Evolutionary conservation across 2,329 filamentous ascomycete species (phyloP), one percentile per base, ranked within the genome.

Genomic region (Penicillium fuscoglaucum): DNA sequence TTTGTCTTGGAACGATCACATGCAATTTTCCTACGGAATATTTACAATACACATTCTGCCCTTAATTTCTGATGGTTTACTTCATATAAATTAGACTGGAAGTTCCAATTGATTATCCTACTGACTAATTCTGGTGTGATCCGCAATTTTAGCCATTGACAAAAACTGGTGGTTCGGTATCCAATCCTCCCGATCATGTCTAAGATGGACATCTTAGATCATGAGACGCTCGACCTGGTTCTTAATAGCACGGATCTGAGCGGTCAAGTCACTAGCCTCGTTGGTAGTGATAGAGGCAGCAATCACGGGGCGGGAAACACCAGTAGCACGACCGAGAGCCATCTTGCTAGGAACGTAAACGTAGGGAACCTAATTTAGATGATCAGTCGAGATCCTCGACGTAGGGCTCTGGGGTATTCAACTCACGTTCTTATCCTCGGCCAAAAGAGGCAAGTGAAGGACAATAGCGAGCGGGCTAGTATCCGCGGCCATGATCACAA

Each of bases 151-250:
- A 41, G 19, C 40, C 12, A 41, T 8, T 24, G 19, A 19, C 19
- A 24, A 41, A 41, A 41, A 24, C 6, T 21, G 8, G 6, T 24
- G 12, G 10, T 21, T 41, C 39, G 2, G 39, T 13, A 12, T 41
- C 19, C 19, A 21, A 24, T 24, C 12, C 39, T 41, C 39, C 39
- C 4, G 19, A 24, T 15, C 39, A 41, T 41, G 19, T 41, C 19
- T 41, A 41, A 41, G 39, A 41, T 41, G 39, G 19, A 24, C 39
- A 41, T 41, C 40, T 41, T 41, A 41, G 6, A 41, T 41, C 40
- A 41, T 41, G 19, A 97, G 84, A 70, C 93, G 86, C 84, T 98
- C 93, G 56, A 98, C 90, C 87, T 96, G 96, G 79, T 96, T 90
- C 83, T 93, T 96, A 72, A 97, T 83, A 65, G 87, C 84, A 70